Evolutionary conservation across 306 rosid species (phyloP), one percentile per base, ranked within the genome.

Genomic region (Dalbergia cochinchinensis): DNA sequence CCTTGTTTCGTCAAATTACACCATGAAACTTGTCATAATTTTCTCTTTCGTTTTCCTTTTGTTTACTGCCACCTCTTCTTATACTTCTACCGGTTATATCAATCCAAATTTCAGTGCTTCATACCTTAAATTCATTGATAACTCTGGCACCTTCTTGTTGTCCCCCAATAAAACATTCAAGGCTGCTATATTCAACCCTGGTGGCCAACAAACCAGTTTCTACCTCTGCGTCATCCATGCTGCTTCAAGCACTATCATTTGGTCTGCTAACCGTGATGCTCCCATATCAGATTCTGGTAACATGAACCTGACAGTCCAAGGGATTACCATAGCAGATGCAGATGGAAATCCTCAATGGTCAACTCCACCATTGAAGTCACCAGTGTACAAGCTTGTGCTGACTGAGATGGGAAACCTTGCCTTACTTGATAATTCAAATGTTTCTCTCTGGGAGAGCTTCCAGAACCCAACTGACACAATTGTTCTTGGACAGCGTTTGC

Each of bases 381-480:
- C 65, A 0, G 97, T 87, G 42, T 4, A 70, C 45, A 83, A 83
- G 4, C 78, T 94, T 69, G 39, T 48, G 55, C 89, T 94, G 34
- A 92, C 85, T 57, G 97, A 94, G 64, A 67, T 78, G 74, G 99
- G 99, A 47, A 94, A 92, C 53, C 95, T 94, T 48, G 65, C 92
- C 54, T 85, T 94, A 55, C 88, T 90, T 68, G 97, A 91, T 79
- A 74, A 63, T 31, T 85, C 72, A 76, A 94, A 92, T 73, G 79
- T 16, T 50, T 91, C 97, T 77, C 90, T 94, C 37, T 94, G 99
- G 99, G 99, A 94, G 78, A 94, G 97, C 83, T 94, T 94, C 76
- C 81, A 74, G 4, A 3, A 90, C 80, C 97, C 99, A 48, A 94
- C 97, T 0, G 99, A 94, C 80, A 91, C 97, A n/a, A 78, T 91